Conservation (phyloP, 1,139 yeast genomes). For the Debaryomyces sp. region DNA sequence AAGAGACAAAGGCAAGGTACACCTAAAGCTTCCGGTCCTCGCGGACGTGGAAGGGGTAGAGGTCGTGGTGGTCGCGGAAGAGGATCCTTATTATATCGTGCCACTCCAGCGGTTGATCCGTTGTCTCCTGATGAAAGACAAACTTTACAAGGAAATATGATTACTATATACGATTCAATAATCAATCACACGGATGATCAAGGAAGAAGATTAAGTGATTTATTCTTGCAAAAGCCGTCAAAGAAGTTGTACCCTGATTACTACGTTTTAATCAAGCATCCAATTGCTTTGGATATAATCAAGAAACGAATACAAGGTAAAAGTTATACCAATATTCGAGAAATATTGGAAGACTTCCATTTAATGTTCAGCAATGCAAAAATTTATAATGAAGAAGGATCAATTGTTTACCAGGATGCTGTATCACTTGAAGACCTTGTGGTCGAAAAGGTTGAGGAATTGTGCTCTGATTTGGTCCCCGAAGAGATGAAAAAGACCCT, state of each 20-base stretch:
- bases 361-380: constrained; percentile 83
- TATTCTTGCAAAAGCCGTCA: constrained; percentile 71
- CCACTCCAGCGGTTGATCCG: constrained; percentile 45
- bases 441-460: constrained; percentile 32
- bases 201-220: constrained; percentile 52
- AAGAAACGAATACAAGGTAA: constrained; percentile 58
- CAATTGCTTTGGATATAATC: constrained; percentile 77
- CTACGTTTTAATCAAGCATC: constrained; percentile 73
- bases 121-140: constrained; percentile 46
- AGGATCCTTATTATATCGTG: constrained; percentile 31
- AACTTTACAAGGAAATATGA: constrained; percentile 43
- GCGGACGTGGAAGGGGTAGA: constrained; percentile 28
- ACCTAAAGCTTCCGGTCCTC: constrained; percentile 21
- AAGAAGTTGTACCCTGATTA: constrained; percentile 83
- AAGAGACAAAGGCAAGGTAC: constrained; percentile 35
- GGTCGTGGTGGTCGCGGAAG: constrained; percentile 27
- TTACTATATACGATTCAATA: constrained; percentile 47
- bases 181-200: constrained; percentile 46
- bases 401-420: constrained; percentile 81
- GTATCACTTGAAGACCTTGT: constrained; percentile 59
- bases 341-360: constrained; percentile 70
- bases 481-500: constrained; percentile 35
- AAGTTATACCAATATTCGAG: constrained; percentile 57
- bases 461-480: constrained; percentile 20
- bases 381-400: constrained; percentile 88